A percentile compares a stretch with the other conserved stretches of the same genome.
These are phyloP conservation scores for Metschnikowia picachoensis DNA, from an alignment of 805 yeast genomes.

Conservation along the genomic window DNA sequence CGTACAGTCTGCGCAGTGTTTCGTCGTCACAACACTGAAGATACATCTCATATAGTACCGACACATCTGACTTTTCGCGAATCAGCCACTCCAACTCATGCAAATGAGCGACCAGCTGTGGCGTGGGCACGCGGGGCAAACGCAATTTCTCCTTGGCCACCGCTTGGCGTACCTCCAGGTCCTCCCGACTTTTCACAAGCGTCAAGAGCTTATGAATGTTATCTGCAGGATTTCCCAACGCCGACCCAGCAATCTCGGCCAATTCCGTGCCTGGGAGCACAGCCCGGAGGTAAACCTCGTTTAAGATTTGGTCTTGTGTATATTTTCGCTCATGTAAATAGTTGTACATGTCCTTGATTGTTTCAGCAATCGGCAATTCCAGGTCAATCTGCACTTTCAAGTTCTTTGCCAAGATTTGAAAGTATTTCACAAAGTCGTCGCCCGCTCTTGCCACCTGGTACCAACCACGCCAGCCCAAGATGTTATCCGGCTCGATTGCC, in stretches of 20 bases:
- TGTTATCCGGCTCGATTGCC: constrained; percentile 44
- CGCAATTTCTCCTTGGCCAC: constrained; percentile 48
- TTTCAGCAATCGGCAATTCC: constrained; percentile 46
- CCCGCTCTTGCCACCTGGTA: constrained; percentile 40
- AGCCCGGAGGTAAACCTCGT: constrained; percentile 46
- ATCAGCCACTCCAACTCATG: constrained; percentile 44
- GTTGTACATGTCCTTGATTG: constrained; percentile 43
- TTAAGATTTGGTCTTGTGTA: constrained; percentile 28
- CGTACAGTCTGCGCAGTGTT: constrained; percentile 50
- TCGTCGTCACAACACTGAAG: constrained; percentile 62
- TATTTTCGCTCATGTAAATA: constrained; percentile 39
- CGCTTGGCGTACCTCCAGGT: constrained; percentile 34
- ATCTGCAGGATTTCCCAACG: constrained; percentile 42
- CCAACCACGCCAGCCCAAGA: constrained; percentile 81
- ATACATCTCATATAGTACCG: constrained; percentile 49
- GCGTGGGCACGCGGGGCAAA: constrained; percentile 40
- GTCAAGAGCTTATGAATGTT: constrained; percentile 44
- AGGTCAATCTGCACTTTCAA: constrained; percentile 40
- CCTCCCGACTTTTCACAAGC: constrained; percentile 39
- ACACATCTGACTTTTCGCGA: constrained; percentile 49
- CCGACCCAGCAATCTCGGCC: constrained; percentile 48
- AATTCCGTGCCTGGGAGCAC: constrained; percentile 55
- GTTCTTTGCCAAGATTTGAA: constrained; percentile 44
- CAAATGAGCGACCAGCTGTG: constrained; percentile 36
- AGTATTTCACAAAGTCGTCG: constrained; percentile 42